Percentiles rank a stretch among this genome's conserved stretches.
These are phyloP conservation scores for Globisporangium ultimum DNA, from an alignment of 352 stramenopile species.

Conservation along the genomic window DNA sequence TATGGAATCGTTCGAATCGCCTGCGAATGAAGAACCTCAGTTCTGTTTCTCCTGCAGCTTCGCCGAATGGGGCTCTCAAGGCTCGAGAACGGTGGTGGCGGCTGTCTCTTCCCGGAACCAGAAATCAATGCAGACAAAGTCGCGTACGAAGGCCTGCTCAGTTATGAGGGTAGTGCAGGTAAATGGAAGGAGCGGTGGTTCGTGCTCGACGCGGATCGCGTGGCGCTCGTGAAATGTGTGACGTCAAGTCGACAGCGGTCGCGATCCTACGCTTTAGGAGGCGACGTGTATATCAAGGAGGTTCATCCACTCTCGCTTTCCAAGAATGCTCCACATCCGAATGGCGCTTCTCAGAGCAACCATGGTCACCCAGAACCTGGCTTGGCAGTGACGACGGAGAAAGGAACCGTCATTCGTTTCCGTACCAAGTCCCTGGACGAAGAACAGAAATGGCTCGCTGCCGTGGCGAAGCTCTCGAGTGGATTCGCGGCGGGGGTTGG, in stretches of 20 bases:
- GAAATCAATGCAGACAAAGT: constrained; percentile 13
- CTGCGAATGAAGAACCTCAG: too few species aligned
- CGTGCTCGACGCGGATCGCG: constrained; percentile 38
- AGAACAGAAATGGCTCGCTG: constrained; percentile 38
- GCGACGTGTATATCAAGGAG: constrained; percentile 30
- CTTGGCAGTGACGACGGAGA: constrained; percentile 30
- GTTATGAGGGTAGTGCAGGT: constrained; percentile 43
- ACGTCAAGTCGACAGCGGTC: constrained; percentile 25
- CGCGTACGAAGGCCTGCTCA: constrained; percentile 41
- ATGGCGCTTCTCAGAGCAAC: not conserved
- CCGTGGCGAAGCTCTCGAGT: constrained; percentile 34
- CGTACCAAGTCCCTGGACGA: constrained; percentile 39
- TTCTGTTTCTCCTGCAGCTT: too few species aligned
- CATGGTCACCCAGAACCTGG: constrained; percentile 9
- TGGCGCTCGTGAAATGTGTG: constrained; percentile 50
- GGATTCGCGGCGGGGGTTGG: constrained; percentile 47
- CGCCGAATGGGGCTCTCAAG: constrained; percentile 11
- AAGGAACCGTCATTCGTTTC: constrained; percentile 31
- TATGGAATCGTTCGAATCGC: too few species aligned
- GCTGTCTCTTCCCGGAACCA: constrained; percentile 10
- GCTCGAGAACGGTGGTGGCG: constrained; percentile 15
- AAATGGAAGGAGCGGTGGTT: constrained; percentile 74
- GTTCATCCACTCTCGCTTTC: constrained; percentile 16
- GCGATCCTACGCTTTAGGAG: constrained; percentile 25
- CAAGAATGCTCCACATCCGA: not conserved